Base-by-base conservation (phyloP, 805 yeast species). In the Zygoascus ofunaensis region DNA sequence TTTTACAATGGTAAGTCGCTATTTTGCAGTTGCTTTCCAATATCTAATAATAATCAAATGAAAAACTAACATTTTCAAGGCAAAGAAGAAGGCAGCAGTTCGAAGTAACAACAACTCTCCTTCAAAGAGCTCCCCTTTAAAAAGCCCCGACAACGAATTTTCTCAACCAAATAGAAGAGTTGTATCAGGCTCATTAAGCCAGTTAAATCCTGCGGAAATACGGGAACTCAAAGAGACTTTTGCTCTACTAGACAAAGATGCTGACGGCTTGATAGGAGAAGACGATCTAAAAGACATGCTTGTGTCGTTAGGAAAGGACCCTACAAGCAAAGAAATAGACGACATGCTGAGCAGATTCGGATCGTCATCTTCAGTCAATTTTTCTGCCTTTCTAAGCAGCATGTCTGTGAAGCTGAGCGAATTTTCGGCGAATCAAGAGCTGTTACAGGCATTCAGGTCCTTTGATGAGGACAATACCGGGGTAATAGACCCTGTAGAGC, bases 171-270 rank as follows among this genome's bases (percentile, higher is more conserved):
- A 26, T 28, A 36, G 18, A 30, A 39, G 43, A 44, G 42, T 39
- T 28, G 33, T 52, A 0, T 59, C 69, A 0, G 57, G 66, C 17
- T 61, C 58, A 41, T 61, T 66, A 49, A 61, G 63, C 38, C 68
- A 66, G 48, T 71, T 86, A 17, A 70, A 80, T 4, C 72, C 76
- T 43, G 77, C 71, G 28, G 86, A 84, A 55, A 76, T 85, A 21
- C 67, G 76, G 14, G 80, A 74, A 50, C 68, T 83, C 45, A 72
- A 84, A 45, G 82, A 84, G 52, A 79, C 92, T 1, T 89, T 87
- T 60, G 77, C 84, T 23, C 61, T 85, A 53, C 76, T 89, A 5
- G 96, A 89, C 57, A 82, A 82, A 32, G 90, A 89, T 49, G 78
- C 81, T 21, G 94, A 87, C 55, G 86, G 87, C 1, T 57, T 61